Conservation (phyloP, 164 flowering plant genomes). For the Dillenia turbinata region DNA sequence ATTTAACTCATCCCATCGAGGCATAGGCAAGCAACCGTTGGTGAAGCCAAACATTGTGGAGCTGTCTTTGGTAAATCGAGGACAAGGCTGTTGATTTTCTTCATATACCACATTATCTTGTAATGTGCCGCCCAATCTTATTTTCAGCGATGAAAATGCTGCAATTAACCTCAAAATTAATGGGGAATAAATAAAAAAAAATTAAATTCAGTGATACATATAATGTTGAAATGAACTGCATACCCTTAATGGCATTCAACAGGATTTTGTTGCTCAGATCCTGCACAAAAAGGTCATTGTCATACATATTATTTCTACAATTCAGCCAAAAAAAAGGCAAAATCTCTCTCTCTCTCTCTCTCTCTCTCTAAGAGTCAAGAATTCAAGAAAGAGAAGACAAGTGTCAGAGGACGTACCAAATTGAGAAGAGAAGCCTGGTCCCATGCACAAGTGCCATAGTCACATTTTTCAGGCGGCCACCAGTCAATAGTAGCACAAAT, state of each 20-base stretch:
- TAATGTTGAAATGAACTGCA: neutral
- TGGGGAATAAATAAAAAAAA: neutral
- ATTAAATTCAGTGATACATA: neutral
- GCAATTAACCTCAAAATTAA: conserved; percentile 5
- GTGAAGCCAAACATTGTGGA: conserved; percentile 28
- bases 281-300: conserved; percentile 4
- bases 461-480: conserved; percentile 45
- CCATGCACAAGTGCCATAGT: conserved; percentile 36
- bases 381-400: neutral
- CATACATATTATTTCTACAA: neutral
- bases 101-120: conserved; percentile 29
- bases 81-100: conserved; percentile 7
- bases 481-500: conserved; percentile 46
- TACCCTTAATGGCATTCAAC: conserved; percentile 28
- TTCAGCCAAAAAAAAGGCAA: no score
- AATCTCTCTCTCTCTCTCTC: no score
- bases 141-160: conserved; percentile 30
- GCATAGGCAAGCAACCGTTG: conserved; percentile 22
- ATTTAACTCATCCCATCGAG: conserved; percentile 31
- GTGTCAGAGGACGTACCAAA: neutral
- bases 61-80: conserved; percentile 11
- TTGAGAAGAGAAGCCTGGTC: conserved; percentile 7
- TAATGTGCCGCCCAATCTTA: conserved; percentile 35
- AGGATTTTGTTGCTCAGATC: conserved; percentile 20
- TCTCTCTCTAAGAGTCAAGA: neutral